Evolutionary conservation across 2,329 filamentous ascomycete species (phyloP).

Genomic region (Venturia asperata): DNA sequence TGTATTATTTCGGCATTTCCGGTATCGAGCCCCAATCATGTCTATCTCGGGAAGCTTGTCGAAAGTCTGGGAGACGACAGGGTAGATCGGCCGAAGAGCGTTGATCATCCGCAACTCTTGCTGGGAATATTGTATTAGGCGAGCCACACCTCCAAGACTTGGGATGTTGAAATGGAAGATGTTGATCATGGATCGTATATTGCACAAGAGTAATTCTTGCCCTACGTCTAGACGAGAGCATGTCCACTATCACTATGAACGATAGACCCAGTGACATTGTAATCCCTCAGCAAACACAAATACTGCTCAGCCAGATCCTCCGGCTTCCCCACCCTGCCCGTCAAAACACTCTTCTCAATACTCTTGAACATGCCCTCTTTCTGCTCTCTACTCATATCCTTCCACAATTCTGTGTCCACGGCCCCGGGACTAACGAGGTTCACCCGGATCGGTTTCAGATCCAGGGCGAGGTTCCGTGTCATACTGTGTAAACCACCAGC

Average conservation of each 20-base stretch:
- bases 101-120: too few species aligned
- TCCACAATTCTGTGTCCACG: constrained; percentile 41
- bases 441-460: constrained; percentile 56
- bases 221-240: neutral
- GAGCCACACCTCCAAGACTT: too few species aligned
- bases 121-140: too few species aligned
- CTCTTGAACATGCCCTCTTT: constrained; percentile 25
- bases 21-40: too few species aligned
- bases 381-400: constrained; percentile 19
- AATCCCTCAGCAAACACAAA: constrained; percentile 18
- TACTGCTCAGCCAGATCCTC: constrained; percentile 28
- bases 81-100: too few species aligned
- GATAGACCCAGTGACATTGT: constrained; percentile 15
- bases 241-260: constrained; percentile 10
- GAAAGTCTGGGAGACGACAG: too few species aligned
- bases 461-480: constrained; percentile 51
- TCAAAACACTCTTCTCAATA: constrained; percentile 25
- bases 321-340: constrained; percentile 26
- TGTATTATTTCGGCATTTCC: too few species aligned
- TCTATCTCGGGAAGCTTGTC: too few species aligned
- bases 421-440: constrained; percentile 55
- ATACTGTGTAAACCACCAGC: constrained; percentile 48
- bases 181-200: too few species aligned
- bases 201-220: too few species aligned
- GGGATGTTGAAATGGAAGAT: too few species aligned